Base-by-base conservation (phyloP, 1,139 yeast genomes). In the Pichia sp. region DNA sequence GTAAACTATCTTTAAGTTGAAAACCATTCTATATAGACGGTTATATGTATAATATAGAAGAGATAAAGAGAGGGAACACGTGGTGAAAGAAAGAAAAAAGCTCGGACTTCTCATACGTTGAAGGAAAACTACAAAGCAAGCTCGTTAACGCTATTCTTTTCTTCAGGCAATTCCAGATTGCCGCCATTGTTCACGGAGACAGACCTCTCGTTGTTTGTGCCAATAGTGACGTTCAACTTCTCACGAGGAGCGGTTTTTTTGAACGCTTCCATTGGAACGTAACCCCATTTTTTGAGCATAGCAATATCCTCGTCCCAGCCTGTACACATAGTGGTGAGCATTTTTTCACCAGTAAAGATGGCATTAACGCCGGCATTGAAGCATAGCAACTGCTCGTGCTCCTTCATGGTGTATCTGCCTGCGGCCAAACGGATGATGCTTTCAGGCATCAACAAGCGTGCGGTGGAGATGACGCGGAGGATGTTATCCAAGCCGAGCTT, bases 221-320 rank as follows among this genome's bases (percentile, higher is more conserved):
- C 51, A 19, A 44, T 43, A 8, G 47, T 7, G 16, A 57, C 51
- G n/a, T 49, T 41, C 13, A 57, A 43, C 8, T 48, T 47, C 11
- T 53, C 51, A 2, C 31, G 34, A 34, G 60, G 57, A 23, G 15
- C 45, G 29, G 55, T 47, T 32, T 59, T 57, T 7, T 55, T 64
- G 59, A 80, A 80, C 58, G 85, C 77, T 67, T 80, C 75, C 88
- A 86, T 82, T 42, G 90, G 90, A 59, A 69, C 73, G 62, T 85
- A 68, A 0, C 95, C 95, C 93, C 93, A 87, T 62, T 78, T 80
- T 3, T 70, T 68, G 43, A 87, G 72, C 89, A 87, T 81, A 8
- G 70, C 76, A 60, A 78, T 84, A 67, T 87, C 95, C 66, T 86
- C 93, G 50, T 86, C 90, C 93, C 93, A 87, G 3, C 90, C 92